Base-by-base conservation (phyloP, 257 asterid species). In the Solanum virginianum region DNA sequence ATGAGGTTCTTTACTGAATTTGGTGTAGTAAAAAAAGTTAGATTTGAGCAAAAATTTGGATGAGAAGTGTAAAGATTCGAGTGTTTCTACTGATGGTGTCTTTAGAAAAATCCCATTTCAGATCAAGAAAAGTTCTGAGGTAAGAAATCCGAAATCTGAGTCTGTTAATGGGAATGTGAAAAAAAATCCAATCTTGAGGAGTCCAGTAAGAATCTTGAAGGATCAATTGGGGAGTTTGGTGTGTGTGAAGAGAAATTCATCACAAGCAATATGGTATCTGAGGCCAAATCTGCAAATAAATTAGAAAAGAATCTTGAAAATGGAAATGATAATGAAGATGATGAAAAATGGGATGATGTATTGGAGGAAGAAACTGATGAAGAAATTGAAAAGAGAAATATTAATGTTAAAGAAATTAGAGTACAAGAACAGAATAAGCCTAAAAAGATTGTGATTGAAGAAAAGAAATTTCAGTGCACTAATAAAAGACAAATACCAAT, bases 161-260 rank as follows among this genome's bases (percentile, higher is more conserved):
- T 79, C 84, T 47, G 10, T n/a, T 77, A 79, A 69, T 85, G 88
- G 74, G 41, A 83, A 65, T 82, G 75, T 85, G 63, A n/a, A n/a
- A 87, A 59, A 47, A 56, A 82, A 49, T 18, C 26, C 36, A 60
- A 82, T n/a, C 84, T 32, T 32, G 84, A 60, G 15, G 85, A 82
- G 56, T 36, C n/a, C n/a, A n/a, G n/a, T n/a, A n/a, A n/a, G n/a
- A n/a, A n/a, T n/a, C n/a, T n/a, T n/a, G n/a, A n/a, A n/a, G n/a
- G n/a, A n/a, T n/a, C n/a, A n/a, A n/a, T n/a, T n/a, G n/a, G n/a
- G n/a, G n/a, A n/a, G n/a, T n/a, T n/a, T n/a, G n/a, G n/a, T n/a
- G n/a, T n/a, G n/a, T n/a, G n/a, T n/a, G n/a, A n/a, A n/a, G n/a
- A 92, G 82, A 89, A 91, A 89, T 86, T 85, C 45, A 87, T 92